Base-by-base conservation (phyloP, 768 basidiomycete species). In the Russula griseocarnosa region DNA sequence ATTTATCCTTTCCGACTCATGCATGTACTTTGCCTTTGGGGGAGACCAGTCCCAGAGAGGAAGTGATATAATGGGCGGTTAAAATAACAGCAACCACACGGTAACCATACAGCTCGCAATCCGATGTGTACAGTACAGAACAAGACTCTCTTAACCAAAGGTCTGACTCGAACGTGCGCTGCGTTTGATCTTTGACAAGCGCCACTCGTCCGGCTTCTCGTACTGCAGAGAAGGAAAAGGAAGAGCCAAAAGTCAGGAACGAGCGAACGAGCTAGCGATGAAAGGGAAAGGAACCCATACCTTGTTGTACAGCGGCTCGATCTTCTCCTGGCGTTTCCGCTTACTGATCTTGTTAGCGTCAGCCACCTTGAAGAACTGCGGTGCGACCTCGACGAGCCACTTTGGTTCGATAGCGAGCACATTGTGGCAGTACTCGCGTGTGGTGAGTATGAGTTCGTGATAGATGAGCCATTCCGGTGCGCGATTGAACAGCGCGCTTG, bases 281-380 rank as follows among this genome's bases (percentile, higher is more conserved):
- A 16, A 16, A 16, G 28, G 14, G 20, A 16, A 11, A 38, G 11
- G 44, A n/a, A 16, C 14, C 36, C 73, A 46, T 69, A 79, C 79
- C 74, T 96, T 94, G 81, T 98, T 97, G 79, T 76, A 97, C 73
- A 98, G 75, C 9, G 96, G 96, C 72, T 96, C 93, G 68, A 97
- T 97, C 84, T 94, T 97, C 79, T 96, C 94, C 74, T 94, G 89
- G 75, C 83, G 86, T 81, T 97, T 98, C 69, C 94, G 84, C 76
- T 95, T 96, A 72, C 92, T 94, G 77, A 98, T 96, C 76, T 97
- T 98, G 78, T 94, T 95, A 58, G 86, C 90, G 75, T 98, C 97
- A 3, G 96, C 94, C 50, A 99, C 94, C 76, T 92, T 92, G 88
- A 98, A 99, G 82, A 97, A 98, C 65, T 95, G 94, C 1, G 97